phyloP scores from a whole-genome alignment of 108 stramenopile species.

The Cylindrotheca fusiformis region DNA sequence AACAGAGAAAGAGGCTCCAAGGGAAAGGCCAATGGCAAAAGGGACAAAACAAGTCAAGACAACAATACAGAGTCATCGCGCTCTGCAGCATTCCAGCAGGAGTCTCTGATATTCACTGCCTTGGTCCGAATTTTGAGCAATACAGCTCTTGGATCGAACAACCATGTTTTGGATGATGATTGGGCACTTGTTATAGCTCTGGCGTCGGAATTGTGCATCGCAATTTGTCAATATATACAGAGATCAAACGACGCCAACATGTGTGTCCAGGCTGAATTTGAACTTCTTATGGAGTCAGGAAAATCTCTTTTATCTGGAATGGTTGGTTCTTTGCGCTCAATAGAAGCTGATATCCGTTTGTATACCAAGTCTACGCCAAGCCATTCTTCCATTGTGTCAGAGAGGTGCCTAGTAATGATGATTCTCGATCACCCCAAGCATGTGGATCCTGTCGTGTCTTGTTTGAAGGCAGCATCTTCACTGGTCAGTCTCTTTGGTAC shows the following conservation, averaged over 20 bases:
- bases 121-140: conserved; percentile 21
- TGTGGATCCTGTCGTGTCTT: conserved; percentile 17
- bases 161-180: neutral
- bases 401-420: conserved; percentile 12
- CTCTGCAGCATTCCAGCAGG: neutral
- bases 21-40: conserved; percentile 3
- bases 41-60: neutral
- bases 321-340: conserved; percentile 9
- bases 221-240: conserved; percentile 18
- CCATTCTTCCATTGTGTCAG: neutral
- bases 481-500: conserved; percentile 36
- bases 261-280: conserved; percentile 30
- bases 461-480: conserved; percentile 18
- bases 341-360: neutral
- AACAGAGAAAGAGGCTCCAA: neutral
- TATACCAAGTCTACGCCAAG: conserved; percentile 1
- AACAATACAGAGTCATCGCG: neutral
- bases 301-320: conserved; percentile 29
- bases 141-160: neutral
- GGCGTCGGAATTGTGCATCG: conserved; percentile 27
- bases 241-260: conserved; percentile 3
- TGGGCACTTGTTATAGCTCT: conserved; percentile 14
- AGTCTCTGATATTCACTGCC: conserved; percentile 30
- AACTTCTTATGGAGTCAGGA: conserved; percentile 20
- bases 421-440: conserved; percentile 13